These are phyloP conservation scores for Rostrohypoxylon terebratum DNA, from an alignment of 495 filamentous ascomycete species.

Conservation along the genomic window DNA sequence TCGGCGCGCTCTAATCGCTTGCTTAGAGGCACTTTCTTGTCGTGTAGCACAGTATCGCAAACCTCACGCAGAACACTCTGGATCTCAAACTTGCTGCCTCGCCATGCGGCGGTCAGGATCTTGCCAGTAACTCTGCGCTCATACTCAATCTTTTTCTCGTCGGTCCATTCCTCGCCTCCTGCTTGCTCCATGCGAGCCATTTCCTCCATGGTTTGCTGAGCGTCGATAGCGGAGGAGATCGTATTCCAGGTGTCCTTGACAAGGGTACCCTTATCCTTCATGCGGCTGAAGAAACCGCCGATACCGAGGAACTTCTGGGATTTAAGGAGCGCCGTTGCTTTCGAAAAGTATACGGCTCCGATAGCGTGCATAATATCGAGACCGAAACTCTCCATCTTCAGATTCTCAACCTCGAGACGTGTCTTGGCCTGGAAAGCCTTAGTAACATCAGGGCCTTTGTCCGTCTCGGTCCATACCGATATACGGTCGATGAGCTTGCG, in stretches of 20 bases:
- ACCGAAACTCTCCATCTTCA: constrained; percentile 99
- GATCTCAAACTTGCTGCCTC: constrained; percentile 97
- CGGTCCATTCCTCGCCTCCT: constrained; percentile 97
- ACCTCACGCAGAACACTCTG: constrained; percentile 94
- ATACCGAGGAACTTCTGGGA: constrained; percentile 97
- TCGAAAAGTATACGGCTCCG: constrained; percentile 86
- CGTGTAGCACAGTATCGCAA: constrained; percentile 72
- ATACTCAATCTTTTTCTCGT: constrained; percentile 97
- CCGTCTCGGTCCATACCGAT: constrained; percentile 96
- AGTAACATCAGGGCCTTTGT: constrained; percentile 87
- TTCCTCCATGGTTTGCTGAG: constrained; percentile 98
- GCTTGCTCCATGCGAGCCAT: constrained; percentile 97
- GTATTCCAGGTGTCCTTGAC: constrained; percentile 99
- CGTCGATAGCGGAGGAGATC: constrained; percentile 96
- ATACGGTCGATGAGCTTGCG: constrained; percentile 90
- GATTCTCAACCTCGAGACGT: constrained; percentile 92
- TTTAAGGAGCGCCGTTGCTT: constrained; percentile 88
- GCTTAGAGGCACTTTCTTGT: constrained; percentile 82
- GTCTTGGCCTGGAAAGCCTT: constrained; percentile 92
- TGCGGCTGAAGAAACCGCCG: constrained; percentile 88
- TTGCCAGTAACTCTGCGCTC: constrained; percentile 96
- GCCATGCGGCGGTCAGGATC: constrained; percentile 98
- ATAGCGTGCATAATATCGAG: constrained; percentile 97
- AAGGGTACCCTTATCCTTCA: constrained; percentile 97
- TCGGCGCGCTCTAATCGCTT: constrained; percentile 93